These are phyloP conservation scores for Filobasidium wieringae DNA, from an alignment of 768 basidiomycete species.

Conservation along the genomic window DNA sequence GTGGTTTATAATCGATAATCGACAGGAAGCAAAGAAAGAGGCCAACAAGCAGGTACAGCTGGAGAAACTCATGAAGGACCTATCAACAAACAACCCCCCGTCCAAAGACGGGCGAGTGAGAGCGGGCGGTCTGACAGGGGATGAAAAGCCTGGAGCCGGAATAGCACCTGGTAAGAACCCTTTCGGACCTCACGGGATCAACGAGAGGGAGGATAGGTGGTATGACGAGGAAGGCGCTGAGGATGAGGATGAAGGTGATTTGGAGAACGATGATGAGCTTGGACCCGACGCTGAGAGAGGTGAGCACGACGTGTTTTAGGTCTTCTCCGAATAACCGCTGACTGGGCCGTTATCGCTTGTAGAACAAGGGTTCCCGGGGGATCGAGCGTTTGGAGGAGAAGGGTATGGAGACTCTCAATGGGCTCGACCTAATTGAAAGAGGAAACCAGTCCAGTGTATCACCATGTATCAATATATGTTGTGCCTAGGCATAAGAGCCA, in stretches of 20 bases:
- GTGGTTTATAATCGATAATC: background rate
- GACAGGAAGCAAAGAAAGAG: conserved; percentile 29
- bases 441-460: too few species aligned
- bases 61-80: conserved; percentile 38
- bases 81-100: conserved; percentile 21
- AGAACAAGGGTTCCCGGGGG: background rate
- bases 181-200: conserved; percentile 34
- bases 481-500: too few species aligned
- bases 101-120: too few species aligned
- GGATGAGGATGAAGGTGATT: conserved; percentile 28
- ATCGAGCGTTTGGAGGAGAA: background rate
- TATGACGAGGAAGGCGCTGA: conserved; percentile 24
- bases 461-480: too few species aligned
- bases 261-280: conserved; percentile 19
- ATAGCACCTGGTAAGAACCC: conserved; percentile 25
- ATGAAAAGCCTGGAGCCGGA: background rate
- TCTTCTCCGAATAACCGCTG: too few species aligned
- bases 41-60: conserved; percentile 35
- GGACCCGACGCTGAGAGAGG: conserved; percentile 14
- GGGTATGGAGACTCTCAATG: background rate
- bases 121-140: background rate
- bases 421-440: background rate
- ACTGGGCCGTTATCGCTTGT: too few species aligned
- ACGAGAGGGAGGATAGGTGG: conserved; percentile 31
- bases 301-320: too few species aligned